Evolutionary conservation across 75 land plant species (phyloP).

Genomic region (Selaginella tamariscina): DNA sequence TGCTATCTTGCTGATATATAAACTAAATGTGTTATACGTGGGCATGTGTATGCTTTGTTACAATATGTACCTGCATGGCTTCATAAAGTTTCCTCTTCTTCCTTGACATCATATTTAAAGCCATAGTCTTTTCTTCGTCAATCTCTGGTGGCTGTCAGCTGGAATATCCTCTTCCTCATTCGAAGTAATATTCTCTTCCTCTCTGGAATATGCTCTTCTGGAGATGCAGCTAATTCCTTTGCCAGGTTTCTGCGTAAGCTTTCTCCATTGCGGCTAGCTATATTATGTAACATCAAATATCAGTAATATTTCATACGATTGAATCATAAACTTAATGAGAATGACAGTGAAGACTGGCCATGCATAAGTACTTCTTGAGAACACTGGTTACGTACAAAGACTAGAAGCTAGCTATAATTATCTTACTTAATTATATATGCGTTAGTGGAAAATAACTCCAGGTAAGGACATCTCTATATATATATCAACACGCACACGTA

Average conservation of each 20-base stretch:
- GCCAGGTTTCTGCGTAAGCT: slow-evolving; percentile 44
- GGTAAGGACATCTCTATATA: not conserved
- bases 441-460: not conserved
- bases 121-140: slow-evolving; percentile 27
- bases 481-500: not conserved
- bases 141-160: slow-evolving; percentile 13
- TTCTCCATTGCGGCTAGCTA: slow-evolving; percentile 49
- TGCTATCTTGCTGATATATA: not conserved
- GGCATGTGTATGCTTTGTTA: not conserved
- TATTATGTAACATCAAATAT: not conserved
- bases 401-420: not conserved
- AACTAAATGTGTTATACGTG: not conserved
- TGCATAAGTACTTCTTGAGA: slow-evolving; percentile 2
- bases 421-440: not conserved
- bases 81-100: slow-evolving; percentile 47
- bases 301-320: not conserved
- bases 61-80: slow-evolving; percentile 55
- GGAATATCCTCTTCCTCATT: slow-evolving; percentile 21
- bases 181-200: slow-evolving; percentile 1
- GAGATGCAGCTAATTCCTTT: slow-evolving; percentile 48
- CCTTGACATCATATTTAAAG: slow-evolving; percentile 54
- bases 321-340: not conserved
- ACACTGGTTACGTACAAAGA: slow-evolving; percentile 3
- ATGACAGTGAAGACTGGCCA: not conserved
- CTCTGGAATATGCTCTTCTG: slow-evolving; percentile 8